Conservation (phyloP, 805 yeast species). For the Candida sanyiensis region DNA sequence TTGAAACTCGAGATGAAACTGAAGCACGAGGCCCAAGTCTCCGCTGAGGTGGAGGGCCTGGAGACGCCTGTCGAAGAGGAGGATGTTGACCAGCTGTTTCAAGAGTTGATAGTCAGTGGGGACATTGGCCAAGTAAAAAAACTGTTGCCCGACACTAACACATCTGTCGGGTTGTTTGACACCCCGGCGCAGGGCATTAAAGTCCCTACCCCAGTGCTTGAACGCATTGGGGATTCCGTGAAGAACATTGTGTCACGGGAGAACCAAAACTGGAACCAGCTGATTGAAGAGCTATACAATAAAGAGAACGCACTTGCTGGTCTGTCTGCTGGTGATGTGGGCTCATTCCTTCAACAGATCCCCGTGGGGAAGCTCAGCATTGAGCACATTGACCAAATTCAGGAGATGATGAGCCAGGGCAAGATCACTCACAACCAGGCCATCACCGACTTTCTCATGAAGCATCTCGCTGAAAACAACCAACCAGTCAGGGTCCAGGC, state of each 20-base stretch:
- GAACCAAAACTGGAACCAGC: constrained; percentile 39
- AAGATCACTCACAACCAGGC: constrained; percentile 24
- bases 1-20: constrained; percentile 15
- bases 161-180: constrained; percentile 17
- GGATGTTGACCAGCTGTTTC: constrained; percentile 19
- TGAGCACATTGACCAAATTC: constrained; percentile 26
- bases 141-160: constrained; percentile 1
- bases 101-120: constrained; percentile 11
- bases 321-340: constrained; percentile 28
- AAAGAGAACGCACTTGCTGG: constrained; percentile 32
- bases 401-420: constrained; percentile 30
- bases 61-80: constrained; percentile 18
- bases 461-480: constrained; percentile 28
- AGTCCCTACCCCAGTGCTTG: constrained; percentile 32
- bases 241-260: constrained; percentile 35
- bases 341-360: constrained; percentile 31
- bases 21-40: constrained; percentile 13
- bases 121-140: background rate
- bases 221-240: constrained; percentile 37
- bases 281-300: constrained; percentile 20
- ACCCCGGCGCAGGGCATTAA: constrained; percentile 22
- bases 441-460: constrained; percentile 34
- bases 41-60: constrained; percentile 11
- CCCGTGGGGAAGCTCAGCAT: constrained; percentile 30
- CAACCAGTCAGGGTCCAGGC: constrained; percentile 29